A percentile compares a stretch with the other conserved stretches of the same genome.
These are phyloP conservation scores for Ustilago xerochloae DNA, from an alignment of 1,284 basidiomycete genomes.

Conservation along the genomic window DNA sequence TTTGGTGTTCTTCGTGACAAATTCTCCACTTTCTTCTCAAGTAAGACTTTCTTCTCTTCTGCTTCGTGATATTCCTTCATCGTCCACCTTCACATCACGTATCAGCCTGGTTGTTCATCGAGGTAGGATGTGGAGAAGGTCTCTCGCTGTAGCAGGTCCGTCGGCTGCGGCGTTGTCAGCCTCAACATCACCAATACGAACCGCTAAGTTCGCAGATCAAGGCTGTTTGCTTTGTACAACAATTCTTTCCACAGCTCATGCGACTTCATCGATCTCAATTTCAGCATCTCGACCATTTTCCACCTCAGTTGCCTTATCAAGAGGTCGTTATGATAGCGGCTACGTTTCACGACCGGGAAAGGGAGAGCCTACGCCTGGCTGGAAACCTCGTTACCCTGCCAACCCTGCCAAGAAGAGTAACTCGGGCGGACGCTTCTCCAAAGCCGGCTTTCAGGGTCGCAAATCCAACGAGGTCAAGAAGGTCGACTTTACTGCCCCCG, in stretches of 20 bases:
- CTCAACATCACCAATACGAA: constrained; percentile 2
- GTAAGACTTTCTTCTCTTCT: constrained; percentile 4
- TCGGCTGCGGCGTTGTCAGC: constrained; percentile 3
- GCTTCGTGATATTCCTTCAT: not conserved
- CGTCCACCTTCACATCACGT: not conserved
- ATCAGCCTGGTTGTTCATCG: too few relatives aligned
- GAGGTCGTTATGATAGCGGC: constrained; percentile 14
- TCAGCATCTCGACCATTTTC: constrained; percentile 1
- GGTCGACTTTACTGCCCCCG: constrained; percentile 23
- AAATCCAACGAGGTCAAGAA: not conserved
- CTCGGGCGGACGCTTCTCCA: not conserved
- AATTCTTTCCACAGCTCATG: not conserved
- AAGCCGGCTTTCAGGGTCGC: constrained; percentile 8
- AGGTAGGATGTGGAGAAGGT: constrained; percentile 20
- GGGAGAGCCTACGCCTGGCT: not conserved
- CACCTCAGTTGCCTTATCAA: constrained; percentile 1
- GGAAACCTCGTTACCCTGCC: too few relatives aligned
- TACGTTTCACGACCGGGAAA: constrained; percentile 1
- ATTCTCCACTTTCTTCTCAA: constrained; percentile 25
- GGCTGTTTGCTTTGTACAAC: constrained; percentile 3
- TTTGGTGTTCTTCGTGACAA: not conserved
- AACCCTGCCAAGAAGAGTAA: not conserved
- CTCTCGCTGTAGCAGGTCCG: constrained; percentile 6
- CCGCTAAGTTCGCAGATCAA: not conserved
- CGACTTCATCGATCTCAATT: constrained; percentile 2